Conservation (phyloP, 768 basidiomycete species). For the Mycena galopus region DNA sequence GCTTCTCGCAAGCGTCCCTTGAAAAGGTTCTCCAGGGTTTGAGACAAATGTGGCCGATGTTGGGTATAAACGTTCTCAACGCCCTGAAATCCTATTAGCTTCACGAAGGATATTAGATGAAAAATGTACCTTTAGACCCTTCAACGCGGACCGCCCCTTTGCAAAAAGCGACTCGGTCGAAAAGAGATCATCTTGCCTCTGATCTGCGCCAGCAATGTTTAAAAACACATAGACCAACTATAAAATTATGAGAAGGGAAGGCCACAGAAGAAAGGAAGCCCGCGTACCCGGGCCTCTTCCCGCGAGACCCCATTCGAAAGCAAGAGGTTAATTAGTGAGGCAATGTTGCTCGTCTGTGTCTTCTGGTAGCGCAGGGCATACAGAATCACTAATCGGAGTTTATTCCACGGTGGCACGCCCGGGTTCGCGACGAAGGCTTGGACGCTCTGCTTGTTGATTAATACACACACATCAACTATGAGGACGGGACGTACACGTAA, state of each 20-base stretch:
- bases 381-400: conserved; percentile 90
- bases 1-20: conserved; percentile 89
- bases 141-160: conserved; percentile 93
- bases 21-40: conserved; percentile 91
- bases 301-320: conserved; percentile 80
- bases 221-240: conserved; percentile 94
- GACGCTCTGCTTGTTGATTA: conserved; percentile 68
- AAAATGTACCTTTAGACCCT: conserved; percentile 86
- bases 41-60: conserved; percentile 92
- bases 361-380: conserved; percentile 97
- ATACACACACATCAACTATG: not conserved
- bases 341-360: conserved; percentile 84
- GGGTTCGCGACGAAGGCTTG: conserved; percentile 81
- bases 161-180: conserved; percentile 95
- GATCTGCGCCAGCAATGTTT: conserved; percentile 94
- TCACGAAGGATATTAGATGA: not conserved
- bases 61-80: conserved; percentile 99
- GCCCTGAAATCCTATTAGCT: conserved; percentile 64
- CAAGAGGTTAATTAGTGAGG: conserved; percentile 79
- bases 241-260: conserved; percentile 28
- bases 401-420: conserved; percentile 80
- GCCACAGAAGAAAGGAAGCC: conserved; percentile 17
- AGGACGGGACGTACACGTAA: conserved; percentile 69
- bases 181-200: conserved; percentile 97
- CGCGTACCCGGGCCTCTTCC: conserved; percentile 79